These are phyloP conservation scores for Haplosporangium sp. DNA, from an alignment of 371 early-diverging fungal species.

Conservation along the genomic window DNA sequence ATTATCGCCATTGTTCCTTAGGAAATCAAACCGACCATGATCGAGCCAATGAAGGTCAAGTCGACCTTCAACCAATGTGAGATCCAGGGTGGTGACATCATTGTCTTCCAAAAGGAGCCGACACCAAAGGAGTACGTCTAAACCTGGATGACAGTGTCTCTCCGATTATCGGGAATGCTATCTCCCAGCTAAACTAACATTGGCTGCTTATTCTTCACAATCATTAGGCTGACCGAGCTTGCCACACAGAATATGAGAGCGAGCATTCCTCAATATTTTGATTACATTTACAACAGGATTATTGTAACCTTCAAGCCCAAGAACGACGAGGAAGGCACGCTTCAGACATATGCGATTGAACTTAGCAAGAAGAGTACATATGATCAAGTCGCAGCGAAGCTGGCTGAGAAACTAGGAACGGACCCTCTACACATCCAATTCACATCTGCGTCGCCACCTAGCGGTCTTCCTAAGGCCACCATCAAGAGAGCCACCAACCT, in stretches of 20 bases:
- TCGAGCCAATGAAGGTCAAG: conserved; percentile 77
- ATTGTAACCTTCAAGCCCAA: conserved; percentile 77
- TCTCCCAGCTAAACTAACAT: background rate
- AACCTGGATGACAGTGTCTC: background rate
- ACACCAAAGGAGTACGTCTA: conserved; percentile 64
- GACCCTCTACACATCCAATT: conserved; percentile 80
- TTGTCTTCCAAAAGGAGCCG: conserved; percentile 79
- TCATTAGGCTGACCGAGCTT: conserved; percentile 21
- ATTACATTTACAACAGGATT: conserved; percentile 74
- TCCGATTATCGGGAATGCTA: background rate
- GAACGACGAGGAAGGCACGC: conserved; percentile 43
- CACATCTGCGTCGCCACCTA: conserved; percentile 55
- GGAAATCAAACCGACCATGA: conserved; percentile 93
- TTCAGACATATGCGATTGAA: conserved; percentile 55
- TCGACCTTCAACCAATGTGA: conserved; percentile 79
- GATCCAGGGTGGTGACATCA: conserved; percentile 92
- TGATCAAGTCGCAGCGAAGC: conserved; percentile 63
- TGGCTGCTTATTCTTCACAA: background rate
- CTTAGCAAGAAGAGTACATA: conserved; percentile 76
- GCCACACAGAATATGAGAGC: conserved; percentile 49
- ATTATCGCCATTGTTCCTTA: background rate
- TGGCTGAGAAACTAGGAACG: conserved; percentile 67
- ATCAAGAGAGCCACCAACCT: conserved; percentile 62
- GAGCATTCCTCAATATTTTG: conserved; percentile 79
- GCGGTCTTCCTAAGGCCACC: conserved; percentile 55